Evolutionary conservation across 1,139 yeast genomes (phyloP), one percentile per base, ranked within the genome.

Genomic region (Wickerhamomyces sp.): DNA sequence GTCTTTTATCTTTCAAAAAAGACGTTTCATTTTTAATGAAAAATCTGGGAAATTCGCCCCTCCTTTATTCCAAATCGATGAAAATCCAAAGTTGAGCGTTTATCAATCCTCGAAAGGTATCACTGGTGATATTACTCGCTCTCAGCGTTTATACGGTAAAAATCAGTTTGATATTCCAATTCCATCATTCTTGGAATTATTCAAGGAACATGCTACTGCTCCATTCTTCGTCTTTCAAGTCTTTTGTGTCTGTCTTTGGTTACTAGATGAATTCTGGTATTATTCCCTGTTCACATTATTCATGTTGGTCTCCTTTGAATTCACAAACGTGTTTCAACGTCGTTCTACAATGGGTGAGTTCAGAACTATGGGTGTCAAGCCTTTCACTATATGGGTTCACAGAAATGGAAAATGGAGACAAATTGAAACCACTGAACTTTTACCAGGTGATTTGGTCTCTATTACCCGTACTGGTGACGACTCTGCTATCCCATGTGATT

Each of bases 141-240:
- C 70, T 31, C 64, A 60, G 38, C 76, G 90, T 56, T 67, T 76
- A 44, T 92, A 85, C 56, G 99, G 98, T 38, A 71, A 72, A 49
- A 92, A 92, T 66, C 75, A 75, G 52, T 92, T 92, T 59, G 98
- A 92, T 59, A 92, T 92, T 49, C 98, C 98, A 28, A 76, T 94
- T 39, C 99, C 98, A 36, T 79, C 96, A 1, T 90, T 92, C 56
- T 51, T 75, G 46, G 98, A 92, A 62, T 72, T 92, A 56, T 92
- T 92, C 70, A 84, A 88, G 60, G 98, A 92, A 64, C 98, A 92
- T 61, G 98, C 97, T 7, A 95, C 94, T 35, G 97, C 98, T 12
- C 99, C 99, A 10, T 87, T 94, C 63, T 92, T 92, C 56, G 96
- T 92, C 24, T 92, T 92, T 68, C 99, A 92, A 67, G 75, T 92